Percentiles rank a stretch among this genome's conserved stretches.
Evolutionary conservation across 1,284 basidiomycete genomes (phyloP).

Genomic region (Malassezia psittaci): DNA sequence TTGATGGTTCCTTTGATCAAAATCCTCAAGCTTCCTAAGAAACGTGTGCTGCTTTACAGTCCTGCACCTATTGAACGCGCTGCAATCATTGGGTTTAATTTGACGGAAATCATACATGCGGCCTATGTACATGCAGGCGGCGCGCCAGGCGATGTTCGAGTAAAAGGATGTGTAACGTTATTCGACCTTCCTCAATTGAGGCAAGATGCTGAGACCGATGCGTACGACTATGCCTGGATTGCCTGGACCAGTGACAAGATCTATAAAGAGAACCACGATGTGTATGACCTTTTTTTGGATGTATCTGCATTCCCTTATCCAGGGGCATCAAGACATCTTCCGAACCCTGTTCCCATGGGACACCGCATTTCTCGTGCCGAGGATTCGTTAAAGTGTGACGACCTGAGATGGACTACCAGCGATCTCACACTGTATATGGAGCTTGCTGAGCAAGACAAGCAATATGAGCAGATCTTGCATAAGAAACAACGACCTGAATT

Average conservation of each 20-base stretch:
- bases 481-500: background rate
- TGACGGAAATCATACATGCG: conserved; percentile 14
- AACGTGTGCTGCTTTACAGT: conserved; percentile 13
- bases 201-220: background rate
- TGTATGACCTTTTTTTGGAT: conserved; percentile 10
- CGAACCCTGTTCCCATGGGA: background rate
- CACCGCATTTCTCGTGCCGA: background rate
- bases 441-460: conserved; percentile 13
- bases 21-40: conserved; percentile 3
- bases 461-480: conserved; percentile 3
- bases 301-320: conserved; percentile 8
- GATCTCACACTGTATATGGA: conserved; percentile 13
- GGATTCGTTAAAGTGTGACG: background rate
- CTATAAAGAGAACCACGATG: conserved; percentile 4
- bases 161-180: conserved; percentile 6
- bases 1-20: conserved; percentile 10
- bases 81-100: conserved; percentile 12
- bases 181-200: conserved; percentile 3
- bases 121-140: conserved; percentile 10
- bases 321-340: background rate
- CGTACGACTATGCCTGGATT: conserved; percentile 9
- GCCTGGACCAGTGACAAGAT: conserved; percentile 15
- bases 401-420: conserved; percentile 2
- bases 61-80: conserved; percentile 15
- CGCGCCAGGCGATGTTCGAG: conserved; percentile 7